Percentiles rank a stretch among this genome's conserved stretches.
These are phyloP conservation scores for Spongospora subterranea DNA, from an alignment of 208 protist genomes.

Conservation along the genomic window DNA sequence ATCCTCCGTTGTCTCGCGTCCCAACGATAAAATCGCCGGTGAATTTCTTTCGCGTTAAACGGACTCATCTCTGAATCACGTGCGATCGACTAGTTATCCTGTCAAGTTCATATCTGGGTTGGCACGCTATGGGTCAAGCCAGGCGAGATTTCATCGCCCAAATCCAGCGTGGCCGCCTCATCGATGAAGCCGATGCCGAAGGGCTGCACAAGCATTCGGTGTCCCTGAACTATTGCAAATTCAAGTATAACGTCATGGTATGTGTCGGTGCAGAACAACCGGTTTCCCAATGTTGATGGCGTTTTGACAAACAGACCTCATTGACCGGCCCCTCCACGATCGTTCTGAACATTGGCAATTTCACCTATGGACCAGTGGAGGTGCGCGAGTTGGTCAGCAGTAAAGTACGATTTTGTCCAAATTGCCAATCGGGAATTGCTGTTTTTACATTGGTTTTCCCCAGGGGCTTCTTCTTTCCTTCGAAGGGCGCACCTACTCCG, in stretches of 20 bases:
- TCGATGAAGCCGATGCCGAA: neutral
- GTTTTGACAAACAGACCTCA: neutral
- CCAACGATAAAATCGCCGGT: neutral
- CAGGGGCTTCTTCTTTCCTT: neutral
- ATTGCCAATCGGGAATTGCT: neutral
- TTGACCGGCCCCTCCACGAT: neutral
- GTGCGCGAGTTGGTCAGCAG: constrained; percentile 11
- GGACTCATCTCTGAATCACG: neutral
- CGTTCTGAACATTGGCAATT: neutral
- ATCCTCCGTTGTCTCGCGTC: neutral
- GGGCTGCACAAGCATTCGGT: neutral
- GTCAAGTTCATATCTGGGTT: neutral
- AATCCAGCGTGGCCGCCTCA: neutral
- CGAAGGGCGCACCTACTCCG: constrained; percentile 11
- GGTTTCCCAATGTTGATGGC: neutral
- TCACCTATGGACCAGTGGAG: neutral
- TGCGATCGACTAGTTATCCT: neutral
- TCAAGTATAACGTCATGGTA: neutral
- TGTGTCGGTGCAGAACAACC: neutral
- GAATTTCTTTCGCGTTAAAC: neutral
- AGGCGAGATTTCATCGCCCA: neutral
- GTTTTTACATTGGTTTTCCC: neutral
- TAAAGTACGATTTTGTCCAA: neutral
- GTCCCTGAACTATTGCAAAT: neutral
- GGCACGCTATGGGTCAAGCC: neutral